Base-by-base conservation (phyloP, 1,284 basidiomycete species). In the Macrocybe sp. region DNA sequence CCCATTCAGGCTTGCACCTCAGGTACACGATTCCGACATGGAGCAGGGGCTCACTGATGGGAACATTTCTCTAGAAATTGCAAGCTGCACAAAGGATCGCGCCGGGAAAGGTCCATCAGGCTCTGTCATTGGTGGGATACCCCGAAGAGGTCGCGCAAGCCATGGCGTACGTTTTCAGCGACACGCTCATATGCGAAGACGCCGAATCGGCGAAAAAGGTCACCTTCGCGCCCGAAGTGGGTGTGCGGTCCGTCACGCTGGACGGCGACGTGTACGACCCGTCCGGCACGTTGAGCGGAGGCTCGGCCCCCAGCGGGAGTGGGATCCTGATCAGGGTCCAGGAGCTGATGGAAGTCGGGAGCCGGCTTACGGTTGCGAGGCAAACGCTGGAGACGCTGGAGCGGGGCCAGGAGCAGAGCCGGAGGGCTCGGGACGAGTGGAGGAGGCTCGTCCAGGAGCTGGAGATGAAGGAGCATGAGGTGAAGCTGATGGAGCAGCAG, bases 251-350 rank as follows among this genome's bases (percentile, higher is more conserved):
- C 8, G 94, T 99, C 45, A 99, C 97, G 1, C 74, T 96, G 12
- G 87, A 94, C 28, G 97, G 97, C 11, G 97, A 99, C 60, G 84
- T 97, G 6, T 99, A 99, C 66, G 96, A 99, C 58, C 96, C 97
- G 0, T 89, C 89, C 3, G 97, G 97, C 3, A 96, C 91, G 1
- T 78, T 99, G 7, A 92, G 88, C 16, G 97, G 97, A 30, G 97
- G 97, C 8, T 84, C 93, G 4, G 85, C 92, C 1, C 89, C 93
- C 0, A 84, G 71, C 42, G 76, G 82, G 22, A 85, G 79, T 32
- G 90, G 91, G 7, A 74, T 90, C 3, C 74, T 99, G 11, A 71
- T 97, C 52, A 85, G 85, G 57, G 92, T 96, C 3, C 95, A 97
- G 61, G 85, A 94, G 60, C 68, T 97, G 32, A 69, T 89, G 36